Evolutionary conservation across 768 basidiomycete species (phyloP).

Genomic region (Kwoniella mangroviensis): DNA sequence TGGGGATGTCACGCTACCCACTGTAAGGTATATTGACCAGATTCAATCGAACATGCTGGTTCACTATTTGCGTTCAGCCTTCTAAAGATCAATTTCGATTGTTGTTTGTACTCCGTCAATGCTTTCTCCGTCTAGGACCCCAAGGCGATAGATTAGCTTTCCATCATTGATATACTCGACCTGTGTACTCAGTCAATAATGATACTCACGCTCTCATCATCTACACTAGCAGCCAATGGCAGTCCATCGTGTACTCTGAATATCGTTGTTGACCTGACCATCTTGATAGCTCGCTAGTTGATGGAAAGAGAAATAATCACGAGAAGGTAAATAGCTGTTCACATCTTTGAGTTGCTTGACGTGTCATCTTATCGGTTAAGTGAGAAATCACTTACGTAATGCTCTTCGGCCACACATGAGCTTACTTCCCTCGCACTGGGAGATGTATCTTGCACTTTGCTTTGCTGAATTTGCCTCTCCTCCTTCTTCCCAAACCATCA

Average conservation of each 20-base stretch:
- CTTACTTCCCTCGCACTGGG: not conserved
- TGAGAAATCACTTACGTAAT: not conserved
- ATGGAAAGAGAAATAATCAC: not conserved
- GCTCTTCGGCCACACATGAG: not conserved
- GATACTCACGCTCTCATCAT: slow-evolving; percentile 84
- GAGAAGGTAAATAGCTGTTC: not conserved
- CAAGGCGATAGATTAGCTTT: slow-evolving; percentile 3
- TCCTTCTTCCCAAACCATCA: no score
- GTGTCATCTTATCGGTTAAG: not conserved
- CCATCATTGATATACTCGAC: no score
- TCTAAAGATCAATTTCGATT: slow-evolving; percentile 94
- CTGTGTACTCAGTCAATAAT: not conserved
- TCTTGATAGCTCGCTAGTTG: slow-evolving; percentile 7
- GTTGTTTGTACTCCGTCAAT: slow-evolving; percentile 96
- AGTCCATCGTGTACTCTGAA: slow-evolving; percentile 61
- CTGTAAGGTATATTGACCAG: slow-evolving; percentile 94
- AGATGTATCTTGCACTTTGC: not conserved
- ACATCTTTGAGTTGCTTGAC: not conserved
- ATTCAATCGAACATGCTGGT: slow-evolving; percentile 95
- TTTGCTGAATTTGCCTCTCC: no score
- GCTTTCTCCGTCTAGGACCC: slow-evolving; percentile 81
- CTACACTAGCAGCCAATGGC: slow-evolving; percentile 91
- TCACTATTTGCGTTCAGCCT: slow-evolving; percentile 92
- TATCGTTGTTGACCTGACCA: slow-evolving; percentile 57
- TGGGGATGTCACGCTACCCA: slow-evolving; percentile 59